Base-by-base conservation (phyloP, 108 stramenopile genomes). In the Nitzschia sp. region DNA sequence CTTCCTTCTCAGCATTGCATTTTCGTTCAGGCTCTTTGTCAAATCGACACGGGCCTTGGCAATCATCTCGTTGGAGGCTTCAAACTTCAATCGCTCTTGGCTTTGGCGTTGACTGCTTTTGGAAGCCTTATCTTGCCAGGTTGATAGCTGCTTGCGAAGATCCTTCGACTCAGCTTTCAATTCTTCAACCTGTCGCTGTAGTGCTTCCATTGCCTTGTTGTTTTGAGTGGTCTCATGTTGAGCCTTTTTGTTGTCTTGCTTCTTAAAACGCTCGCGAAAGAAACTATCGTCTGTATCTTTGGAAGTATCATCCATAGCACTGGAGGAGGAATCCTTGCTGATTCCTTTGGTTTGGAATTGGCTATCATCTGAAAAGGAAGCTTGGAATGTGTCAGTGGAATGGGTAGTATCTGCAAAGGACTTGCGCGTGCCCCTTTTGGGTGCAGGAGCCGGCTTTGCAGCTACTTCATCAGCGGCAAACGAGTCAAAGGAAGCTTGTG, bases 21-120 rank as follows among this genome's bases (percentile, higher is more conserved):
- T 53, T 26, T 71, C 70, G 41, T 71, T 62, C 0, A 63, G 52
- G 6, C 61, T 52, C 61, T 71, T 71, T n/a, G 70, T 71, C 15
- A 71, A 44, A 1, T 60, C 70, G 22, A 71, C 52, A 24, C 61
- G 34, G 14, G 70, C 70, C 42, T 63, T 53, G 20, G 70, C 41
- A 42, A 71, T 63, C 22, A 71, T 38, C 3, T 71, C 70, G 7
- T 39, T 55, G 3, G 70, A 62, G 42, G 53, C 53, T 41, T 71
- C 70, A 63, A 63, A 71, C 39, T 71, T 71, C 8, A 25, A 8
- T 19, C 70, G 59, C 7, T 71, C 70, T 41, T 62, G 40, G 22
- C 61, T 63, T 12, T 71, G 70, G 9, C 40, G 20, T 60, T 63
- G 41, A 34, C 39, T 60, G 20, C 53, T 39, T 15, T 22, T 24